phyloP scores from a whole-genome alignment of 1,139 yeast species.

The Wickerhamomyces sp. region DNA sequence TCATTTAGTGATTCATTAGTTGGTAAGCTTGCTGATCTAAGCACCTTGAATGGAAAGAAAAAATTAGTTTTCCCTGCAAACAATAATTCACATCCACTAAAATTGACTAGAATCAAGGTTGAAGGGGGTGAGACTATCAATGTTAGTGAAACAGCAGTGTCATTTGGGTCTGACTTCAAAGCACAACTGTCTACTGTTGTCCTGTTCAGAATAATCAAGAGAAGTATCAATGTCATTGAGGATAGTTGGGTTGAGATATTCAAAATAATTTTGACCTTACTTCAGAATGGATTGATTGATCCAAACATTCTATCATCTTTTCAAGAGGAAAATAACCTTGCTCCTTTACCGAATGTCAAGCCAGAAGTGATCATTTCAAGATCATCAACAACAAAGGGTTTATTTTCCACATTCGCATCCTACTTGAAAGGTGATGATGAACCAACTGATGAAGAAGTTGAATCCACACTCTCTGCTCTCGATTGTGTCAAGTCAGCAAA shows the following conservation, averaged over 20 bases:
- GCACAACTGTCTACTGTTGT: constrained; percentile 89
- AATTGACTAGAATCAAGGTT: constrained; percentile 21
- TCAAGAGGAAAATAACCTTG: constrained; percentile 49
- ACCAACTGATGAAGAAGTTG: constrained; percentile 90
- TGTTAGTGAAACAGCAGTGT: constrained; percentile 76
- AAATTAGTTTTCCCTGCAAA: constrained; percentile 1
- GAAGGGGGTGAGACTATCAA: constrained; percentile 46
- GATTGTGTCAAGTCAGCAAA: constrained; percentile 58
- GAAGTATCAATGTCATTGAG: constrained; percentile 36
- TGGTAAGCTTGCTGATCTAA: constrained; percentile 55
- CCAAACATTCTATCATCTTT: constrained; percentile 65
- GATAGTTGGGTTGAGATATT: constrained; percentile 56
- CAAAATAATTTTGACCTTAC: constrained; percentile 57
- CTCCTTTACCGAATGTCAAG: constrained; percentile 52
- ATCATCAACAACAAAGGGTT: constrained; percentile 59
- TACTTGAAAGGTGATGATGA: constrained; percentile 92
- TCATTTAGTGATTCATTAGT: constrained; percentile 63
- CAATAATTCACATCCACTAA: constrained; percentile 10
- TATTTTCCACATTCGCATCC: constrained; percentile 86
- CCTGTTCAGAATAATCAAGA: constrained; percentile 68
- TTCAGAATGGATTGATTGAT: constrained; percentile 66
- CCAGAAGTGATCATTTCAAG: constrained; percentile 65
- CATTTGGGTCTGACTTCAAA: constrained; percentile 85
- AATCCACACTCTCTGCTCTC: constrained; percentile 72
- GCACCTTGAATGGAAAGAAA: constrained; percentile 41